These are phyloP conservation scores for Ustilago esculenta DNA, from an alignment of 1,284 basidiomycete genomes.

Conservation along the genomic window DNA sequence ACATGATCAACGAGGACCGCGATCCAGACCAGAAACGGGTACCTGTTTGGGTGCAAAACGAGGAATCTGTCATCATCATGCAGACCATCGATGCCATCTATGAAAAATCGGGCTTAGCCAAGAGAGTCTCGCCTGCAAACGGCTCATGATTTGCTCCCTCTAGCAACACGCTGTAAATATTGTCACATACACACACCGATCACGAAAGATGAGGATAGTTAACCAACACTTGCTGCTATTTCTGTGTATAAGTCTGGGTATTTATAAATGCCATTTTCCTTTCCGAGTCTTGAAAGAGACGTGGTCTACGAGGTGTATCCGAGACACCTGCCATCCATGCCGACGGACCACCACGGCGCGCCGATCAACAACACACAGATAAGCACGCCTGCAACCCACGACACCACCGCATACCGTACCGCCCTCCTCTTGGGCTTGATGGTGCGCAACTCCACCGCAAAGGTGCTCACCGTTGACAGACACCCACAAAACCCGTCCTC, in stretches of 20 bases:
- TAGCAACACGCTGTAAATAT: neutral
- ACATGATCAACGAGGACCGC: constrained; percentile 40
- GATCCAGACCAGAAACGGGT: constrained; percentile 17
- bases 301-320: constrained; percentile 17
- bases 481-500: constrained; percentile 94
- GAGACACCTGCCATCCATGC: constrained; percentile 53
- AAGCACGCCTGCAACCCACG: constrained; percentile 51
- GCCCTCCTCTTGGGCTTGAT: constrained; percentile 68
- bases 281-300: neutral
- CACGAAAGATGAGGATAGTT: too few relatives aligned
- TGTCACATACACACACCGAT: neutral
- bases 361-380: constrained; percentile 57
- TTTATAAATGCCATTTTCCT: neutral
- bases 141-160: neutral
- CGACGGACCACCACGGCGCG: constrained; percentile 58
- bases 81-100: constrained; percentile 53
- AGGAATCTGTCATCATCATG: constrained; percentile 56
- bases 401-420: constrained; percentile 53
- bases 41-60: constrained; percentile 52
- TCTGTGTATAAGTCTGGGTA: neutral
- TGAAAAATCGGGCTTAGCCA: constrained; percentile 43
- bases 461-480: constrained; percentile 92
- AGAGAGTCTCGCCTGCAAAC: constrained; percentile 3
- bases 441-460: constrained; percentile 80
- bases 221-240: too few relatives aligned